Conservation (phyloP, 495 filamentous ascomycete genomes). For the Penicillium angulare region DNA sequence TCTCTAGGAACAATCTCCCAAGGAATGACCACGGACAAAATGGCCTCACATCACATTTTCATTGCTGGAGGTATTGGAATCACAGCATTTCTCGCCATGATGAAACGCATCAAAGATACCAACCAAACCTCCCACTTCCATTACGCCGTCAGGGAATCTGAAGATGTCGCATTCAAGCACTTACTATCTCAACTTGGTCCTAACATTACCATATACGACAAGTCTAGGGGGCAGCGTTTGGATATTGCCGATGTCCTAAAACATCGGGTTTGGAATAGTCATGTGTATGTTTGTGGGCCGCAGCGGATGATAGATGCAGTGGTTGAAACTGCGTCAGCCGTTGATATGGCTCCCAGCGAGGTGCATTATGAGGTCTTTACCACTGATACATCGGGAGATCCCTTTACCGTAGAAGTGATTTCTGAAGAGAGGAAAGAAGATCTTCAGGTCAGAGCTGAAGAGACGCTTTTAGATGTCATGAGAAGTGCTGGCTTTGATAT, state of each 20-base stretch:
- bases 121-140: slow-evolving; percentile 6
- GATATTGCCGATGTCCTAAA: slow-evolving; percentile 2
- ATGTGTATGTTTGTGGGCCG: not conserved
- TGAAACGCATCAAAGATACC: not conserved
- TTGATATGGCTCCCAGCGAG: not conserved
- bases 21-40: not conserved
- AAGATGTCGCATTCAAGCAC: slow-evolving; percentile 5
- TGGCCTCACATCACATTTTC: slow-evolving; percentile 3
- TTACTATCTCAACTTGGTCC: not conserved
- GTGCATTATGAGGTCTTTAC: not conserved
- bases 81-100: slow-evolving; percentile 7
- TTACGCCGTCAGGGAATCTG: slow-evolving; percentile 8
- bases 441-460: not conserved
- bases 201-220: slow-evolving; percentile 9
- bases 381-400: slow-evolving; percentile 1
- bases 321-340: not conserved
- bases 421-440: not conserved
- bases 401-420: not conserved
- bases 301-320: slow-evolving; percentile 3
- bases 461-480: slow-evolving; percentile 6
- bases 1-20: slow-evolving; percentile 2
- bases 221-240: not conserved
- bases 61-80: slow-evolving; percentile 14
- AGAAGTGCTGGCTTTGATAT: slow-evolving; percentile 12
- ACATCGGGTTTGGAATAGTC: not conserved